Evolutionary conservation across 2,329 filamentous ascomycete genomes (phyloP).

Genomic region (Drechslerella coelobrocha): DNA sequence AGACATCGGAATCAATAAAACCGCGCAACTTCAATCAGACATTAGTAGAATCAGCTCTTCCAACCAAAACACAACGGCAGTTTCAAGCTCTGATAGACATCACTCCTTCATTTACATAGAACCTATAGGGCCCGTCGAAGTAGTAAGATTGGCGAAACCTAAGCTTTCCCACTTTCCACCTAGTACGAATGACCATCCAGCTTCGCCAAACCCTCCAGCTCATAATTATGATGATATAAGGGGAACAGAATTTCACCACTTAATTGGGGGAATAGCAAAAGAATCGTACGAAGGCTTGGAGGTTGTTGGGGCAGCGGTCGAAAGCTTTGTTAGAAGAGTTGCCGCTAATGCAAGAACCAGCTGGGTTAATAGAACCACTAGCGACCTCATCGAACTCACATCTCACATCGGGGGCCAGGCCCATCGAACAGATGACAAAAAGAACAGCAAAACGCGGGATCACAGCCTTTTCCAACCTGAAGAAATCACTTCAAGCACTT

Average conservation of each 20-base stretch:
- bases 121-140: constrained; percentile 72
- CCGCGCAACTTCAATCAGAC: constrained; percentile 37
- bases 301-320: constrained; percentile 83
- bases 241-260: constrained; percentile 63
- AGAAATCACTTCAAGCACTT: neutral
- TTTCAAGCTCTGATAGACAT: constrained; percentile 65
- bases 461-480: neutral
- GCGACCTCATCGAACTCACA: constrained; percentile 46
- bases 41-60: constrained; percentile 52
- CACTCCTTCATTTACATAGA: constrained; percentile 60
- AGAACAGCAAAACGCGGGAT: neutral
- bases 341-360: constrained; percentile 66
- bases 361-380: constrained; percentile 45
- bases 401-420: constrained; percentile 35
- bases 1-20: constrained; percentile 54
- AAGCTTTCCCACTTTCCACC: constrained; percentile 91
- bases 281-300: constrained; percentile 67
- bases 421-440: constrained; percentile 2
- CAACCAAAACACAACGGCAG: constrained; percentile 57
- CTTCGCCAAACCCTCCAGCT: constrained; percentile 55
- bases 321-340: constrained; percentile 87
- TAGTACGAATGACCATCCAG: constrained; percentile 55
- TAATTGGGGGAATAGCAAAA: constrained; percentile 60
- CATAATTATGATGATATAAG: constrained; percentile 57
- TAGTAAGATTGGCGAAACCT: constrained; percentile 80